Percentiles rank a stretch among this genome's conserved stretches.
phyloP scores from a whole-genome alignment of 768 basidiomycete species.

The Mycena indigotica region DNA sequence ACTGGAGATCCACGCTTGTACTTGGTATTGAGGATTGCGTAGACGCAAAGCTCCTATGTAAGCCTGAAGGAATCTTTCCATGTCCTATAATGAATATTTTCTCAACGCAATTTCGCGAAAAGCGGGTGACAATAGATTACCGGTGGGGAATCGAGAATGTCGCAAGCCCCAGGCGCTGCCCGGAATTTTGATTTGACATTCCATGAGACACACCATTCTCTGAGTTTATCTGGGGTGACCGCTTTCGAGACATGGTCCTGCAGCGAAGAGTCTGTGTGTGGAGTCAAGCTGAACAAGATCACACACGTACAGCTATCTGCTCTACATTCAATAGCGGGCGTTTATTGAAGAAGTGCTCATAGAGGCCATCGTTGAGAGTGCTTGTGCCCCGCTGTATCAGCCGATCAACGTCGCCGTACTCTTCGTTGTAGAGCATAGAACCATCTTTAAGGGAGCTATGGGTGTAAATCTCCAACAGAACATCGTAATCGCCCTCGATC shows the following conservation, averaged over 20 bases:
- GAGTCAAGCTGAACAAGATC: background rate
- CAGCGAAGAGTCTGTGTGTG: background rate
- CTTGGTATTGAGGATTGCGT: conserved; percentile 50
- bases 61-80: conserved; percentile 54
- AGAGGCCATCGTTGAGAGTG: conserved; percentile 54
- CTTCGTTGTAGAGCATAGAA: conserved; percentile 35
- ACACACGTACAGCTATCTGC: conserved; percentile 46
- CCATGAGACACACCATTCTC: conserved; percentile 54
- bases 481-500: conserved; percentile 55
- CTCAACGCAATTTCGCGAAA: background rate
- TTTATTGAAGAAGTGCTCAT: conserved; percentile 49
- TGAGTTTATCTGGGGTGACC: conserved; percentile 43
- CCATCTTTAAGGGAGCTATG: conserved; percentile 42
- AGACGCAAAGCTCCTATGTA: conserved; percentile 70
- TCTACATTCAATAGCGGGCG: conserved; percentile 43
- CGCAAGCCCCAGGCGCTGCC: conserved; percentile 40
- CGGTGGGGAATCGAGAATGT: conserved; percentile 38
- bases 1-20: conserved; percentile 61
- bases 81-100: too few relatives aligned
- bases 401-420: conserved; percentile 62
- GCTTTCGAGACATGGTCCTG: conserved; percentile 29
- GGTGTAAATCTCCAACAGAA: conserved; percentile 61
- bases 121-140: conserved; percentile 28
- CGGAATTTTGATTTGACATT: conserved; percentile 57
- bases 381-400: conserved; percentile 59